Base-by-base conservation (phyloP, 768 basidiomycete genomes). In the Fibroporia radiculosa region DNA sequence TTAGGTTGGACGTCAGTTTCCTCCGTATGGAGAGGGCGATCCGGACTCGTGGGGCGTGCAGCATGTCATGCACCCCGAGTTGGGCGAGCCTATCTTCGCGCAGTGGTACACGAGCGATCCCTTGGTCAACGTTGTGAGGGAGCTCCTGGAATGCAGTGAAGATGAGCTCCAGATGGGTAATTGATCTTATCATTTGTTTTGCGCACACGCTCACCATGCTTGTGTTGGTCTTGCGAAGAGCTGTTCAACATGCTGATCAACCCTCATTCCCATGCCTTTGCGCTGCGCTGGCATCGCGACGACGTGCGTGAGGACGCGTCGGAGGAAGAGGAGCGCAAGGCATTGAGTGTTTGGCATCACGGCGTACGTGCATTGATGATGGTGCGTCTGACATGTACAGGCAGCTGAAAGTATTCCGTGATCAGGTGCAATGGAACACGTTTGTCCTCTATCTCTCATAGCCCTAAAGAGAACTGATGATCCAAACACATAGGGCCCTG, bases 391-490 rank as follows among this genome's bases (percentile, higher is more conserved):
- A 25, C 10, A 27, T 27, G 28, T 31, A 27, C 28, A 29, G 29
- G 33, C n/a, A 19, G 16, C 35, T 31, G 35, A 36, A 36, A 8
- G 16, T 19, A n/a, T 32, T 6, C n/a, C 28, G n/a, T 22, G 18
- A 4, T n/a, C 41, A 87, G 82, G 71, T 86, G 0, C 84, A 90
- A 63, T 89, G 84, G 84, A 89, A 88, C 55, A 79, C 83, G 84
- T 84, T 66, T 43, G 78, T 65, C 6, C 6, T 22, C 10, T 25
- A 6, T 18, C 25, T 40, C 16, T 35, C 20, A 18, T 35, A 6
- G 7, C 8, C 16, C 34, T 8, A 8, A 31, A 31, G 29, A 31
- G 20, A 18, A 14, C 18, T 20, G n/a, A 39, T 14, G n/a, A n/a
- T 22, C 32, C 11, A 32, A 13, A 18, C 8, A 18, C 10, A 8